Evolutionary conservation across 2,329 filamentous ascomycete genomes (phyloP).

Genomic region (Torrubiella hemipterigena): DNA sequence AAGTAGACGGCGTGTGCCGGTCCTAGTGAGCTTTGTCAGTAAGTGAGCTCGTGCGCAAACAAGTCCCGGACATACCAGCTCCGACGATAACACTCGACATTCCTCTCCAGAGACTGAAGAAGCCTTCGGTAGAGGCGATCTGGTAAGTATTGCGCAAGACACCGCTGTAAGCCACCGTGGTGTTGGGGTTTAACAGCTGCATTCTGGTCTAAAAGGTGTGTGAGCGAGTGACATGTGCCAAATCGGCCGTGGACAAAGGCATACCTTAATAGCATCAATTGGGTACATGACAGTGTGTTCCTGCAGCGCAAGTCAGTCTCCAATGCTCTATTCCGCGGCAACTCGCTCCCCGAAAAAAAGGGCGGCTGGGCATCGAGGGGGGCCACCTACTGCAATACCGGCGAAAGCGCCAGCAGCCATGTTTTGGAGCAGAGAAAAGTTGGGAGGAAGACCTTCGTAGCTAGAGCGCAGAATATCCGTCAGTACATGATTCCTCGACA

Average conservation of each 20-base stretch:
- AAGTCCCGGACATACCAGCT: constrained; percentile 54
- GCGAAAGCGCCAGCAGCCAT: constrained; percentile 96
- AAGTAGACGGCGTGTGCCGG: constrained; percentile 98
- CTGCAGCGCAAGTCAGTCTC: constrained; percentile 31
- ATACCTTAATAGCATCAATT: constrained; percentile 91
- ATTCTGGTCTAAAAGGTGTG: constrained; percentile 70
- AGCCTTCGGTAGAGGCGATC: constrained; percentile 81
- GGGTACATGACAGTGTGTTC: constrained; percentile 99
- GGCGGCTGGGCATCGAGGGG: constrained; percentile 2
- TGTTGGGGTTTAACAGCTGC: constrained; percentile 83
- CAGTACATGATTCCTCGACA: not conserved
- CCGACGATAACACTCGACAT: constrained; percentile 94
- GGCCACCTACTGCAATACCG: constrained; percentile 67
- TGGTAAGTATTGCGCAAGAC: constrained; percentile 87
- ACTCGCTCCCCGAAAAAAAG: no score
- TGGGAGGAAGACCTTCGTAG: constrained; percentile 89
- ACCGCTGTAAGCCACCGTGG: constrained; percentile 73
- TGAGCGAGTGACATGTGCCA: constrained; percentile 11
- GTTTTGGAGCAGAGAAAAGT: constrained; percentile 88
- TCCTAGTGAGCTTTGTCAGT: constrained; percentile 42
- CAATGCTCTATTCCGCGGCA: no score
- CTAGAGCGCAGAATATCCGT: constrained; percentile 20
- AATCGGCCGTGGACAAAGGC: constrained; percentile 6
- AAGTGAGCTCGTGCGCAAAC: constrained; percentile 3
- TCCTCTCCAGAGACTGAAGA: constrained; percentile 88